Percentiles rank a stretch among this genome's conserved stretches.
Evolutionary conservation across 495 filamentous ascomycete genomes (phyloP).

Genomic region (Wilcoxina mikolae): DNA sequence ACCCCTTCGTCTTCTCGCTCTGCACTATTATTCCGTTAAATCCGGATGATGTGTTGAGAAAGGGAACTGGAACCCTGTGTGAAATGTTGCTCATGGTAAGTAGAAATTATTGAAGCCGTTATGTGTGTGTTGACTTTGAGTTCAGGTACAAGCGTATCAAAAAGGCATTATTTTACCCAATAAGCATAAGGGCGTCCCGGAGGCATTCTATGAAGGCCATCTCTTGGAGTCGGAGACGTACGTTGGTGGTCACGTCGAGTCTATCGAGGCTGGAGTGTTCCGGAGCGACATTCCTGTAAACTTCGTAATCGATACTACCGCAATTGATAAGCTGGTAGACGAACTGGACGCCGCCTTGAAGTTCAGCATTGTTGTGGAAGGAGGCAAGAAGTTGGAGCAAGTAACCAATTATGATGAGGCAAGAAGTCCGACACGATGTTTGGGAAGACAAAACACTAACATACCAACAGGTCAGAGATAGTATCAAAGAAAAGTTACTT

Average conservation of each 20-base stretch:
- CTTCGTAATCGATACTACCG: slow-evolving; percentile 72
- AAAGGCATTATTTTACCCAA: slow-evolving; percentile 87
- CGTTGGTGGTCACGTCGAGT: slow-evolving; percentile 95
- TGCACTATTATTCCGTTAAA: slow-evolving; percentile 92
- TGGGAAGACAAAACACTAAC: neutral
- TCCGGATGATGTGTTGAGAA: slow-evolving; percentile 80
- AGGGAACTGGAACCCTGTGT: slow-evolving; percentile 93
- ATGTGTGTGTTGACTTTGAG: slow-evolving; percentile 14
- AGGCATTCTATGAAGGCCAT: slow-evolving; percentile 94
- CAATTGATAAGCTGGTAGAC: slow-evolving; percentile 70
- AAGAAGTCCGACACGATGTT: neutral
- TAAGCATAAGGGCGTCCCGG: slow-evolving; percentile 81
- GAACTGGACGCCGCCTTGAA: slow-evolving; percentile 84
- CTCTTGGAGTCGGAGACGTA: slow-evolving; percentile 94
- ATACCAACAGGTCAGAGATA: slow-evolving; percentile 45
- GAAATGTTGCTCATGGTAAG: slow-evolving; percentile 90
- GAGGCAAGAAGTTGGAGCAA: slow-evolving; percentile 85
- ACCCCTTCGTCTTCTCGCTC: slow-evolving; percentile 96
- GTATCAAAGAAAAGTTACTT: slow-evolving; percentile 59
- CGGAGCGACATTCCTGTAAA: slow-evolving; percentile 86
- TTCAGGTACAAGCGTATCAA: slow-evolving; percentile 66
- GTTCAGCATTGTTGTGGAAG: slow-evolving; percentile 86
- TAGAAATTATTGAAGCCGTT: neutral
- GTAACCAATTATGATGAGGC: slow-evolving; percentile 78
- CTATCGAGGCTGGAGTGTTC: slow-evolving; percentile 97